Conservation (phyloP, 495 filamentous ascomycete genomes). For the Lindgomyces ingoldianus region DNA sequence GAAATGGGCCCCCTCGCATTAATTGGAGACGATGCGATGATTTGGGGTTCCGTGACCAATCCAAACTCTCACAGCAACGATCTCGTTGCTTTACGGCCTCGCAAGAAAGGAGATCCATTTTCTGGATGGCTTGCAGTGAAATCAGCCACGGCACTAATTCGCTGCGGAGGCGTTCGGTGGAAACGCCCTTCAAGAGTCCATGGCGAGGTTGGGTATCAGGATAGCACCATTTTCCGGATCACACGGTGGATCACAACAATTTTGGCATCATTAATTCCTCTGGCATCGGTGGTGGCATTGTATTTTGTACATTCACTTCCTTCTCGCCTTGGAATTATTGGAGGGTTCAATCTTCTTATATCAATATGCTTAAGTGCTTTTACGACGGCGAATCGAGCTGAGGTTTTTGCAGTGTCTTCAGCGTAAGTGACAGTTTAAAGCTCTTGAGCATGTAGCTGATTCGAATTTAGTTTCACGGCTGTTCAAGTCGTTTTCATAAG, state of each 20-base stretch:
- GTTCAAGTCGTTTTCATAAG: constrained; percentile 12
- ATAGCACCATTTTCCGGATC: neutral
- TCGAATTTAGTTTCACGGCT: neutral
- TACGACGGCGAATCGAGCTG: constrained; percentile 3
- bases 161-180: neutral
- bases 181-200: neutral
- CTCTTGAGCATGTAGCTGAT: neutral
- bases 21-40: neutral
- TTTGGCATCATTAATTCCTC: constrained; percentile 2
- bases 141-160: neutral
- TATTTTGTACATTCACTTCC: neutral
- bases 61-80: neutral
- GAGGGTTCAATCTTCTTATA: neutral
- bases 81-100: neutral
- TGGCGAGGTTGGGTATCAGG: neutral
- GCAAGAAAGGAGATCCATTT: constrained; percentile 3
- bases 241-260: constrained; percentile 15
- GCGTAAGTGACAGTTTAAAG: constrained; percentile 10
- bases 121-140: neutral
- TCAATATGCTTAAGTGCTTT: neutral
- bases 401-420: constrained; percentile 4
- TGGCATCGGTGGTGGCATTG: constrained; percentile 1
- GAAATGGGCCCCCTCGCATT: neutral
- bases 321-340: constrained; percentile 2
- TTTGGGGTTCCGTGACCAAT: neutral